phyloP scores from a whole-genome alignment of 805 yeast genomes.

The Naumovozyma baii region DNA sequence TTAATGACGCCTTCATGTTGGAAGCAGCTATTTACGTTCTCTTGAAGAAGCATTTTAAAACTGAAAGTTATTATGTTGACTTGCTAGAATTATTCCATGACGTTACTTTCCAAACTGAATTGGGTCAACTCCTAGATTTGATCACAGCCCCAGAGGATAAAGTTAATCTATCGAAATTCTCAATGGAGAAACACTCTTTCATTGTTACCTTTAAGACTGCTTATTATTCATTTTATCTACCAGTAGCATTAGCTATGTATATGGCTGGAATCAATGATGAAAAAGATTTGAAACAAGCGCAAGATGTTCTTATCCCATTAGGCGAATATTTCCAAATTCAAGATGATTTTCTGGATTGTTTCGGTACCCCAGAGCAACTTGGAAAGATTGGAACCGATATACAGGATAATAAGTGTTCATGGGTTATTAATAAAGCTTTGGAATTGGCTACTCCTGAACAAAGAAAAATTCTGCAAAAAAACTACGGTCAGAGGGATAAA shows the following conservation, averaged over 20 bases:
- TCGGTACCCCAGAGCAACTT: conserved; percentile 93
- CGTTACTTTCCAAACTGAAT: conserved; percentile 93
- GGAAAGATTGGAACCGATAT: conserved; percentile 99
- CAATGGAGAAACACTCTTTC: conserved; percentile 83
- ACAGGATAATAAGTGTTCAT: conserved; percentile 95
- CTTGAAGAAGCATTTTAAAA: conserved; percentile 78
- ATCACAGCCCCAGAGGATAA: conserved; percentile 95
- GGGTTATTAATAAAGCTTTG: conserved; percentile 93
- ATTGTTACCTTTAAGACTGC: conserved; percentile 97
- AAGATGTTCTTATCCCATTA: conserved; percentile 78
- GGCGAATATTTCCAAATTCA: conserved; percentile 99
- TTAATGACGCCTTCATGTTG: conserved; percentile 93
- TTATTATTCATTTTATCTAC: conserved; percentile 91
- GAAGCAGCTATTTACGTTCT: conserved; percentile 89
- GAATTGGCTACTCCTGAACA: conserved; percentile 70
- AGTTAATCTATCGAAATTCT: conserved; percentile 80
- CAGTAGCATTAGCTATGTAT: conserved; percentile 94
- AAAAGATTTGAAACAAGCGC: conserved; percentile 76
- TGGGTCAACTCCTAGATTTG: conserved; percentile 91
- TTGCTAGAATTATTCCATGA: conserved; percentile 91
- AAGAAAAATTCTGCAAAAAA: conserved; percentile 69
- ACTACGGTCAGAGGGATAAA: conserved; percentile 80
- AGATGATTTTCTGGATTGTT: conserved; percentile 94
- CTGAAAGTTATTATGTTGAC: conserved; percentile 77
- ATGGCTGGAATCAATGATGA: conserved; percentile 71